A percentile compares a stretch with the other conserved stretches of the same genome.
phyloP scores from a whole-genome alignment of 495 filamentous ascomycete species.

The Aspergillus affinis region DNA sequence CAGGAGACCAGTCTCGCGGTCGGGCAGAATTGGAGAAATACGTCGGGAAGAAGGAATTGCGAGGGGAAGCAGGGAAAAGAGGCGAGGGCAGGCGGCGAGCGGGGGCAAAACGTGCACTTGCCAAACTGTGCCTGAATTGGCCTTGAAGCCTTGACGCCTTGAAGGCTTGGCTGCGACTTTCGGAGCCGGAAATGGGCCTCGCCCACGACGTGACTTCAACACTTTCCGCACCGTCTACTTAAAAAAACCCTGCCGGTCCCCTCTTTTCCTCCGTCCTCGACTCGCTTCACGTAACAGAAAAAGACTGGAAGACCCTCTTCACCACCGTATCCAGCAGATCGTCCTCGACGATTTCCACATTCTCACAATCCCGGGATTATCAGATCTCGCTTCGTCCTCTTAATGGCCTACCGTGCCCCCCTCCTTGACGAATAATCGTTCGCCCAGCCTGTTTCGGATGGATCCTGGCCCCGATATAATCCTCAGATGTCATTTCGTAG shows the following conservation, averaged over 20 bases:
- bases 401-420: constrained; percentile 2
- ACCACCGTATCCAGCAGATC: not conserved
- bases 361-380: constrained; percentile 17
- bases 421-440: constrained; percentile 17
- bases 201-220: too few species aligned
- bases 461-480: constrained; percentile 16
- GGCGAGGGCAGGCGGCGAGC: not conserved
- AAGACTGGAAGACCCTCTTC: not conserved
- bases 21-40: not conserved
- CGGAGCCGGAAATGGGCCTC: constrained; percentile 17
- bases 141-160: not conserved
- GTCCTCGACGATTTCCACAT: constrained; percentile 11
- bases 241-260: too few species aligned
- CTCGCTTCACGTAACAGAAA: constrained; percentile 17
- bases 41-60: not conserved
- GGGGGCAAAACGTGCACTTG: not conserved
- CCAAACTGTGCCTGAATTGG: constrained; percentile 7
- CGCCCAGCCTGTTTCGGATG: constrained; percentile 12
- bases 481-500: constrained; percentile 11
- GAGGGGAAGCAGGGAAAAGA: not conserved
- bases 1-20: not conserved
- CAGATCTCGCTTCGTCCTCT: constrained; percentile 21
- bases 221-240: too few species aligned
- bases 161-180: constrained; percentile 19
- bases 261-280: not conserved